phyloP scores from a whole-genome alignment of 768 basidiomycete genomes.

The Russula sp. region DNA sequence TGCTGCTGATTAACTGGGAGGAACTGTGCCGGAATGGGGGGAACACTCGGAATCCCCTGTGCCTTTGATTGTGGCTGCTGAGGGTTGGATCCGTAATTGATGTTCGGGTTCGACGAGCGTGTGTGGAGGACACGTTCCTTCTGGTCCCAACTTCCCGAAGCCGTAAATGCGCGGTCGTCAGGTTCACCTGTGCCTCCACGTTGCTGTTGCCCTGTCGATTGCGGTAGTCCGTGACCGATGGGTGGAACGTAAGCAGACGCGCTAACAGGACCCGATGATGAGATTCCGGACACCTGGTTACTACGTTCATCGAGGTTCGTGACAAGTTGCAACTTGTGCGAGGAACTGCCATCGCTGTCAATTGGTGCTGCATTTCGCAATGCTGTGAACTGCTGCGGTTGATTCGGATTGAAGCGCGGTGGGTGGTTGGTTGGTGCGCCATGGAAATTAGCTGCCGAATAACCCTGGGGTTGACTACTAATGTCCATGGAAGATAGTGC shows the following conservation, averaged over 20 bases:
- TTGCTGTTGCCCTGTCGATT: conserved; percentile 28
- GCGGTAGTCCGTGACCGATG: conserved; percentile 35
- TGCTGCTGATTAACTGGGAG: conserved; percentile 40
- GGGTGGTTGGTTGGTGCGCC: conserved; percentile 53
- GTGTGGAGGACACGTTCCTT: conserved; percentile 50
- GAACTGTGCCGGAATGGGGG: conserved; percentile 67
- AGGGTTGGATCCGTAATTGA: conserved; percentile 47
- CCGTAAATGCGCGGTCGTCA: conserved; percentile 32
- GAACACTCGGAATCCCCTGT: conserved; percentile 51
- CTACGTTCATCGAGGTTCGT: conserved; percentile 64
- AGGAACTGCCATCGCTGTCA: conserved; percentile 31
- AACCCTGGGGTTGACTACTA: conserved; percentile 30
- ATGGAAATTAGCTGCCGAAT: conserved; percentile 26
- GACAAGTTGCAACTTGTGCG: conserved; percentile 46
- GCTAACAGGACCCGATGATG: conserved; percentile 41
- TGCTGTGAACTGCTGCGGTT: conserved; percentile 37
- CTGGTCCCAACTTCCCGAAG: conserved; percentile 52
- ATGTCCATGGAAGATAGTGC: conserved; percentile 68
- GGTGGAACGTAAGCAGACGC: conserved; percentile 40
- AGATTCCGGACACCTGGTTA: conserved; percentile 37
- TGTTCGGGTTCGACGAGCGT: conserved; percentile 61
- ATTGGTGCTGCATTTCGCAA: conserved; percentile 36
- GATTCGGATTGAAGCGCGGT: conserved; percentile 51
- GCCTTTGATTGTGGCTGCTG: conserved; percentile 31
- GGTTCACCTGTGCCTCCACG: conserved; percentile 23